These are phyloP conservation scores for Bisporella sp. DNA, from an alignment of 2,329 filamentous ascomycete species.

Conservation along the genomic window DNA sequence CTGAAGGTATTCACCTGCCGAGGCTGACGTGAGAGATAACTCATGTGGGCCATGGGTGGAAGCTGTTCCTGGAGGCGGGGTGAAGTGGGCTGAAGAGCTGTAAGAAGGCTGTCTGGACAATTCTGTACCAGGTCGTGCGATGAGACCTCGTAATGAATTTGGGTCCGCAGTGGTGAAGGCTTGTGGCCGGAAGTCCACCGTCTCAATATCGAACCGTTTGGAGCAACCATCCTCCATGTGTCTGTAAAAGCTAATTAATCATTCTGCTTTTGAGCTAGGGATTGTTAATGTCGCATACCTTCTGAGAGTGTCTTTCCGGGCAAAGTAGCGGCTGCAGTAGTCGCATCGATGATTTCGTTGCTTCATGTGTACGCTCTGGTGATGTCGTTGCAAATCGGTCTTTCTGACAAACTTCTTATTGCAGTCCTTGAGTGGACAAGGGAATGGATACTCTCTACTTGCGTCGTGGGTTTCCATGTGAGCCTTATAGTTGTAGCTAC, in stretches of 20 bases:
- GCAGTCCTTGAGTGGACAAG: slow-evolving; percentile 59
- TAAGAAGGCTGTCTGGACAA: slow-evolving; percentile 19
- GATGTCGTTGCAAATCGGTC: slow-evolving; percentile 64
- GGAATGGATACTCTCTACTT: slow-evolving; percentile 61
- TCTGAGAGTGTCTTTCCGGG: slow-evolving; percentile 74
- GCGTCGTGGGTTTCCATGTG: slow-evolving; percentile 82
- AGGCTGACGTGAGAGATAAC: slow-evolving; percentile 19
- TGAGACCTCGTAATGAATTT: slow-evolving; percentile 10
- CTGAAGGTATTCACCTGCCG: slow-evolving; percentile 14
- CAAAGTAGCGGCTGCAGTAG: slow-evolving; percentile 65
- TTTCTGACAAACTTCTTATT: slow-evolving; percentile 73
- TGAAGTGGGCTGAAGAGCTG: slow-evolving; percentile 19
- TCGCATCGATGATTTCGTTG: slow-evolving; percentile 63
- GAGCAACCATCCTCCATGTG: slow-evolving; percentile 74
- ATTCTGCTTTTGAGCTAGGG: slow-evolving; percentile 1
- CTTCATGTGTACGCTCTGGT: slow-evolving; percentile 67
- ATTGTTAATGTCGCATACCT: slow-evolving; percentile 41
- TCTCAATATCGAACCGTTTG: slow-evolving; percentile 45
- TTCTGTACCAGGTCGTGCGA: slow-evolving; percentile 8
- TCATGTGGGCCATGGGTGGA: slow-evolving; percentile 7
- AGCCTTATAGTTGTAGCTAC: slow-evolving; percentile 80
- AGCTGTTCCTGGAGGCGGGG: slow-evolving; percentile 7
- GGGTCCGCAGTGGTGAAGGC: slow-evolving; percentile 13
- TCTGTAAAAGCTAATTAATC: slow-evolving; percentile 34
- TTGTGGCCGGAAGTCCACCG: slow-evolving; percentile 25